Percentiles rank a stretch among this genome's conserved stretches.
phyloP scores from a whole-genome alignment of 805 yeast genomes.

The Starmerella floricola region DNA sequence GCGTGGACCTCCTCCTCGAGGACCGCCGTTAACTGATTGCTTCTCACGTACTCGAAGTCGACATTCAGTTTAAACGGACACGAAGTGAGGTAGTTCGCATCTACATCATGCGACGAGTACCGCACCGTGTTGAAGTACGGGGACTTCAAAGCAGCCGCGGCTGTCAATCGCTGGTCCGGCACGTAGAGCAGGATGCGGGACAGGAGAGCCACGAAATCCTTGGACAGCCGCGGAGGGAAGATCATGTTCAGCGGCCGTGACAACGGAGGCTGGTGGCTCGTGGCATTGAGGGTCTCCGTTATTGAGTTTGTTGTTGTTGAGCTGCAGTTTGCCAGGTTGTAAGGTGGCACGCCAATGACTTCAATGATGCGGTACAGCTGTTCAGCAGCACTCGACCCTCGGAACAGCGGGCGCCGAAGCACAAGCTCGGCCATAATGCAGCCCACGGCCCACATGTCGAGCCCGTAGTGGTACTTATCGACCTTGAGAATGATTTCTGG shows the following conservation, averaged over 20 bases:
- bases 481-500: slow-evolving; percentile 61
- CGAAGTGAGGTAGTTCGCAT: not conserved
- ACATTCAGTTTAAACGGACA: slow-evolving; percentile 7
- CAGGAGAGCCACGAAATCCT: slow-evolving; percentile 34
- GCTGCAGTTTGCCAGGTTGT: not conserved
- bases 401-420: slow-evolving; percentile 66
- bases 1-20: not conserved
- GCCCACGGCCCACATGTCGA: slow-evolving; percentile 91
- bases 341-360: slow-evolving; percentile 59
- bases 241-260: slow-evolving; percentile 5
- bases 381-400: slow-evolving; percentile 58
- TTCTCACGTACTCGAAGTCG: slow-evolving; percentile 7
- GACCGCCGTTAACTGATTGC: not conserved
- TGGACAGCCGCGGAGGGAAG: slow-evolving; percentile 10
- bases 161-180: slow-evolving; percentile 41
- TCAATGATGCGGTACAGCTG: slow-evolving; percentile 60
- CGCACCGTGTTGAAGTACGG: slow-evolving; percentile 44
- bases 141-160: slow-evolving; percentile 47
- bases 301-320: too few species aligned
- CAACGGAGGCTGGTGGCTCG: too few species aligned
- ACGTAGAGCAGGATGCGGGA: slow-evolving; percentile 53
- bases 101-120: slow-evolving; percentile 25
- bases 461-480: slow-evolving; percentile 29
- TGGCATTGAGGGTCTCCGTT: too few species aligned
- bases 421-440: slow-evolving; percentile 80